Base-by-base conservation (phyloP, 768 basidiomycete genomes). In the Kwoniella shandongensis region DNA sequence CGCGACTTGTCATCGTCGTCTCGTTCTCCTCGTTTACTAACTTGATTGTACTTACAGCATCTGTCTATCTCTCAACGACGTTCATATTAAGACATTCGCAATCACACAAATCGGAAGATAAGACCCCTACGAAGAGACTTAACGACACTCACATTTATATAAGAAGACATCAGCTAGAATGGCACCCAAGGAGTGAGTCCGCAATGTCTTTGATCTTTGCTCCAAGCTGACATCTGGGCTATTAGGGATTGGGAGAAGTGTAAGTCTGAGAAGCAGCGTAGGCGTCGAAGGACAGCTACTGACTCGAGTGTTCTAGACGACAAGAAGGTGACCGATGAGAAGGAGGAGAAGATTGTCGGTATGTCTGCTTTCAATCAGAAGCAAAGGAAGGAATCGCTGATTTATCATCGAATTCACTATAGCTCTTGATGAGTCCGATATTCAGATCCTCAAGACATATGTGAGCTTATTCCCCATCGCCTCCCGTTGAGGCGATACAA, bases 381-480 rank as follows among this genome's bases (percentile, higher is more conserved):
- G 10, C 23, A 6, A 26, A 30, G 22, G 25, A 23, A n/a, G n/a
- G n/a, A n/a, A n/a, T n/a, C n/a, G n/a, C n/a, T n/a, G n/a, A n/a
- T n/a, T n/a, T n/a, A n/a, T n/a, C n/a, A n/a, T n/a, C n/a, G n/a
- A n/a, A n/a, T n/a, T n/a, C 7, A 32, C 13, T 49, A 2, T 59
- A 96, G 94, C 88, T 48, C 85, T 99, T 61, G 96, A 98, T 73
- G 94, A 97, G 69, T 91, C 90, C 65, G 96, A 98, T 75, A 99
- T 99, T 48, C 94, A 98, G 77, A 96, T 99, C 66, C 84, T 99
- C 62, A 96, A 97, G 81, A 99, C 94, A 58, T 98, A 98, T 78
- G 94, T 91, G 77, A 53, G 77, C 63, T 39, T 4, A 26, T 15
- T 17, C 13, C 22, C 4, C 7, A 47, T 41, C n/a, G 23, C 26